phyloP scores from a whole-genome alignment of 768 basidiomycete species.

The Aureoboletus auriporus region DNA sequence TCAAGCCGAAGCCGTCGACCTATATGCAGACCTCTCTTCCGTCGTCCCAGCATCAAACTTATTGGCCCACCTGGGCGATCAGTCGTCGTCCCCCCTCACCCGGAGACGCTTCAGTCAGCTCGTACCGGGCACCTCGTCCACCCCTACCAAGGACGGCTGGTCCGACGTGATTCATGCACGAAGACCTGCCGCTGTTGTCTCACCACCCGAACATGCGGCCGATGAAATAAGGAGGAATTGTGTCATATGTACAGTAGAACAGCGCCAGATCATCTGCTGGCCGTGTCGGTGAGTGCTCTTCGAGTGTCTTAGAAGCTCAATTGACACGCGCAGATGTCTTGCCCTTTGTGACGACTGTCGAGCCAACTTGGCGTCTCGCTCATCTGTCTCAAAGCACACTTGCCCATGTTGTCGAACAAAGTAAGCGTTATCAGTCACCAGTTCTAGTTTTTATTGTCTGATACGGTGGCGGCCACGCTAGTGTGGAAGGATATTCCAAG shows the following conservation, averaged over 20 bases:
- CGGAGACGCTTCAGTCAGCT: constrained; percentile 43
- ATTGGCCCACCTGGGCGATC: constrained; percentile 50
- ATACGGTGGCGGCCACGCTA: constrained; percentile 1
- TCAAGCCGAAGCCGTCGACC: constrained; percentile 39
- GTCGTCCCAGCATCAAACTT: constrained; percentile 35
- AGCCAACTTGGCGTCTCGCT: constrained; percentile 47
- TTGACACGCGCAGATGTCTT: constrained; percentile 36
- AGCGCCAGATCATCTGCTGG: constrained; percentile 76
- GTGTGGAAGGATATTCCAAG: constrained; percentile 34
- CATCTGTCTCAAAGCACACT: constrained; percentile 44
- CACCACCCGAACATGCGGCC: constrained; percentile 23
- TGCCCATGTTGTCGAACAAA: constrained; percentile 50
- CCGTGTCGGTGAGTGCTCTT: constrained; percentile 63
- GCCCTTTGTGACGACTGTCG: constrained; percentile 53
- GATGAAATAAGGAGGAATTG: constrained; percentile 42
- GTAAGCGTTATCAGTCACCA: constrained; percentile 27
- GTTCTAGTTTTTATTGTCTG: neutral
- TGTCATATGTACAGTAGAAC: constrained; percentile 68
- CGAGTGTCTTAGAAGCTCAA: neutral
- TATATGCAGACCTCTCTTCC: constrained; percentile 54
- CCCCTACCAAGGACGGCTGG: constrained; percentile 22
- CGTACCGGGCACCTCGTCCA: constrained; percentile 19
- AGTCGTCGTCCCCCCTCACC: constrained; percentile 44
- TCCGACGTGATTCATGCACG: constrained; percentile 27
- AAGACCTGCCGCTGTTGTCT: constrained; percentile 9